Evolutionary conservation across 2,329 filamentous ascomycete species (phyloP).

Genomic region (Mycogone perniciosa): DNA sequence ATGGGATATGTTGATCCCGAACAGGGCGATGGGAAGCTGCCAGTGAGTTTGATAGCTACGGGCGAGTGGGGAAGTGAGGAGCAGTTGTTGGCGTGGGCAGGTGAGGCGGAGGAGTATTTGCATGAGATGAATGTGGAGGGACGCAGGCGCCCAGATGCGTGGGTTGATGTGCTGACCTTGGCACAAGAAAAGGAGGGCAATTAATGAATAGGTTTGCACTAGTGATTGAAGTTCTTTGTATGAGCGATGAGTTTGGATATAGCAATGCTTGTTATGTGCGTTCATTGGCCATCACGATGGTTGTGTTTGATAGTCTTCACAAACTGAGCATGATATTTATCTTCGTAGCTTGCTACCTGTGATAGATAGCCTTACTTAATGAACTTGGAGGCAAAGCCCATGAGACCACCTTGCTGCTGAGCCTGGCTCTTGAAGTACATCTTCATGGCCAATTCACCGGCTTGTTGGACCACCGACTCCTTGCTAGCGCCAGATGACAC

Average conservation of each 20-base stretch:
- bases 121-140: constrained; percentile 42
- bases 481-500: constrained; percentile 60
- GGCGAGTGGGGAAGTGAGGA: constrained; percentile 64
- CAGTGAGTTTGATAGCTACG: constrained; percentile 57
- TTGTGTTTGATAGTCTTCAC: too few species aligned
- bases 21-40: constrained; percentile 52
- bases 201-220: background rate
- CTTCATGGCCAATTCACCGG: constrained; percentile 82
- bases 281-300: too few species aligned
- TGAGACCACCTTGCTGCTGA: constrained; percentile 35
- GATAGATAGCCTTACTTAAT: constrained; percentile 19
- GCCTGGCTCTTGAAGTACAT: constrained; percentile 80
- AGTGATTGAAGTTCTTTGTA: background rate
- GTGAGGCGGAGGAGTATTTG: constrained; percentile 50
- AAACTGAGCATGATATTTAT: too few species aligned
- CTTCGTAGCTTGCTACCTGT: too few species aligned
- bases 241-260: too few species aligned
- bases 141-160: constrained; percentile 44
- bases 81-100: constrained; percentile 53
- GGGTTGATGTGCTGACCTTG: constrained; percentile 50
- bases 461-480: constrained; percentile 70
- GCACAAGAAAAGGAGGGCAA: constrained; percentile 13
- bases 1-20: constrained; percentile 61
- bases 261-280: too few species aligned
- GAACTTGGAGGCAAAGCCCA: constrained; percentile 44